phyloP scores from a whole-genome alignment of 2,329 filamentous ascomycete species.

The Lachnellula subtilissima region DNA sequence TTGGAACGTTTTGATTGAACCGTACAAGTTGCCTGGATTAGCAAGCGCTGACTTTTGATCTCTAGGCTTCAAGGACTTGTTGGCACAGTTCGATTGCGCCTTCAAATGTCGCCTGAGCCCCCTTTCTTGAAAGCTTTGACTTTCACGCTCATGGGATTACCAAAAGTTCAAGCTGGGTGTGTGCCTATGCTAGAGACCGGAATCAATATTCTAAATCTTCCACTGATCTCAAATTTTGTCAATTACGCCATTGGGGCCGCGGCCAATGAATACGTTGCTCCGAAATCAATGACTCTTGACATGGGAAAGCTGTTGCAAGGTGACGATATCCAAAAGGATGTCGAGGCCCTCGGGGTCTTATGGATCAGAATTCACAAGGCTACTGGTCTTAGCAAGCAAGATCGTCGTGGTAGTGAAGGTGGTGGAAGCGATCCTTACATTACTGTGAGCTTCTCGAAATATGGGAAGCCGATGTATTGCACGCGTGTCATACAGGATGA shows the following conservation, averaged over 20 bases:
- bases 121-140: conserved; percentile 90
- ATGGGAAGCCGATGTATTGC: conserved; percentile 96
- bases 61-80: conserved; percentile 90
- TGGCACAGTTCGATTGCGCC: conserved; percentile 74
- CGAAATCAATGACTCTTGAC: conserved; percentile 90
- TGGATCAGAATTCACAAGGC: conserved; percentile 91
- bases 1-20: too few relatives aligned
- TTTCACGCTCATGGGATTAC: conserved; percentile 89
- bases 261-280: conserved; percentile 86
- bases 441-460: conserved; percentile 91
- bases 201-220: conserved; percentile 86
- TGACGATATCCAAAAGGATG: conserved; percentile 88
- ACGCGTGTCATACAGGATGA: conserved; percentile 94
- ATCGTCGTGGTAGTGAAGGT: conserved; percentile 71
- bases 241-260: conserved; percentile 64
- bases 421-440: conserved; percentile 95
- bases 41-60: conserved; percentile 21
- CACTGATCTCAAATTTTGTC: conserved; percentile 92
- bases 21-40: too few relatives aligned
- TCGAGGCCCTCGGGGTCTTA: conserved; percentile 78
- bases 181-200: conserved; percentile 89
- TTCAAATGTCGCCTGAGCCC: conserved; percentile 83
- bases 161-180: conserved; percentile 84
- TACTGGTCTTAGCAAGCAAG: conserved; percentile 84
- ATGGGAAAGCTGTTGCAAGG: conserved; percentile 86